Percentiles rank a stretch among this genome's conserved stretches.
phyloP scores from a whole-genome alignment of 78 protist species.

The Guillardia theta region DNA sequence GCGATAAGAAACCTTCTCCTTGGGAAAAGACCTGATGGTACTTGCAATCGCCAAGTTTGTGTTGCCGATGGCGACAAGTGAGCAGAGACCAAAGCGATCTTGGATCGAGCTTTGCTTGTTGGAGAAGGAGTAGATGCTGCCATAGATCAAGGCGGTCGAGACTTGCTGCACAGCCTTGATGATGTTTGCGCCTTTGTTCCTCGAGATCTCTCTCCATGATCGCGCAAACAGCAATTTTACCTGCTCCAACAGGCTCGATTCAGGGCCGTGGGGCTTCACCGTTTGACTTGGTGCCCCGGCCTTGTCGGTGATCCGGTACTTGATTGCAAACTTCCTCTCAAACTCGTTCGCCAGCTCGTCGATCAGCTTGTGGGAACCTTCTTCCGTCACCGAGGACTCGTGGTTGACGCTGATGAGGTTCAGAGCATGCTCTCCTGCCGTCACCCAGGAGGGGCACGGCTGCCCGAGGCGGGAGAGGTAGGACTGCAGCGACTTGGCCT shows the following conservation, averaged over 20 bases:
- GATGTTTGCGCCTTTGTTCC: background rate
- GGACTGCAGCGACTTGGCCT: background rate
- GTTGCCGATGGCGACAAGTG: background rate
- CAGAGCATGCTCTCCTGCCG: background rate
- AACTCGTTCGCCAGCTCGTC: background rate
- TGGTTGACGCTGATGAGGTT: background rate
- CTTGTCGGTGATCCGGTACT: too few species aligned
- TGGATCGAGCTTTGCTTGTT: slow-evolving; percentile 12
- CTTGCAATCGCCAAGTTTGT: background rate
- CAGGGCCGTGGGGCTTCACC: background rate
- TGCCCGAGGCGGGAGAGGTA: background rate
- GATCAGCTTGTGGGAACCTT: background rate
- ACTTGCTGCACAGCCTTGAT: background rate
- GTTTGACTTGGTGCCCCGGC: background rate
- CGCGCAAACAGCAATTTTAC: background rate
- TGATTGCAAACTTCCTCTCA: too few species aligned
- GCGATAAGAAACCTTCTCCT: too few species aligned
- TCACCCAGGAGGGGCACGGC: background rate
- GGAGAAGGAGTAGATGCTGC: slow-evolving; percentile 4
- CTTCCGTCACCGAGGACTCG: background rate
- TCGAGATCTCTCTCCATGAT: background rate
- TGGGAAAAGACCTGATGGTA: background rate
- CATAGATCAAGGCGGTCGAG: background rate
- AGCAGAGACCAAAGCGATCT: background rate
- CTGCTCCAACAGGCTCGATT: background rate